Evolutionary conservation across 306 rosid species (phyloP).

Genomic region (Luffa acutangula): DNA sequence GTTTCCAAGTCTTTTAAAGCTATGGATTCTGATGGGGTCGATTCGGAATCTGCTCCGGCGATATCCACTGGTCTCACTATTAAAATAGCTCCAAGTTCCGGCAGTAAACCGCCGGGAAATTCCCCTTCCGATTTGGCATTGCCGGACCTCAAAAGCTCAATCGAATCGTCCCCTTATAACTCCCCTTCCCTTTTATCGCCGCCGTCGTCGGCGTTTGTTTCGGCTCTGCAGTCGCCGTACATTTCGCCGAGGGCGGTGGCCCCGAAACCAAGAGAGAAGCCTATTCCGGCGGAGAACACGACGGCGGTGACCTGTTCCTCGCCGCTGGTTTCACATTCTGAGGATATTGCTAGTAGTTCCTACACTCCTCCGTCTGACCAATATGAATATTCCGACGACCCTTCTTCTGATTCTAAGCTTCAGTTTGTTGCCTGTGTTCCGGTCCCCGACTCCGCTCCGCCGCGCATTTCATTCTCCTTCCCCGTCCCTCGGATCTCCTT

Average conservation of each 20-base stretch:
- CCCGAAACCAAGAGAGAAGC: conserved; percentile 17
- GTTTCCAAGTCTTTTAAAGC: not conserved
- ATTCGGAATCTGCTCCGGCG: not conserved
- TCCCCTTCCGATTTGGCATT: conserved; percentile 18
- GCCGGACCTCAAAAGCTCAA: conserved; percentile 33
- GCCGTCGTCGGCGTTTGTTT: conserved; percentile 88
- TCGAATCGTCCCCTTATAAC: conserved; percentile 47
- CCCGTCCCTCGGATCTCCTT: conserved; percentile 70
- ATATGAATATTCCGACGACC: conserved; percentile 58
- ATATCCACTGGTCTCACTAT: conserved; percentile 35
- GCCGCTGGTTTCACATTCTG: conserved; percentile 23
- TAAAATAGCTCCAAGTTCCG: conserved; percentile 29
- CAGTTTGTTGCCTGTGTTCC: conserved; percentile 37
- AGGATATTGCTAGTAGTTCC: conserved; percentile 77
- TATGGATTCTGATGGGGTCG: not conserved
- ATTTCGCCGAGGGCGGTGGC: conserved; percentile 68
- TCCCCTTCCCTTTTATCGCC: conserved; percentile 80
- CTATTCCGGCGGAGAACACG: not conserved
- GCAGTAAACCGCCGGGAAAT: not conserved
- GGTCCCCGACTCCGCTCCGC: conserved; percentile 30
- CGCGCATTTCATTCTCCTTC: conserved; percentile 72
- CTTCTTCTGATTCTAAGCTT: conserved; percentile 33
- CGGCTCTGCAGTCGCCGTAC: conserved; percentile 86
- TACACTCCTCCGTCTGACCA: conserved; percentile 87
- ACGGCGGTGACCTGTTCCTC: not conserved